Evolutionary conservation across 352 stramenopile genomes (phyloP).

Genomic region (Pythium oligandrum): DNA sequence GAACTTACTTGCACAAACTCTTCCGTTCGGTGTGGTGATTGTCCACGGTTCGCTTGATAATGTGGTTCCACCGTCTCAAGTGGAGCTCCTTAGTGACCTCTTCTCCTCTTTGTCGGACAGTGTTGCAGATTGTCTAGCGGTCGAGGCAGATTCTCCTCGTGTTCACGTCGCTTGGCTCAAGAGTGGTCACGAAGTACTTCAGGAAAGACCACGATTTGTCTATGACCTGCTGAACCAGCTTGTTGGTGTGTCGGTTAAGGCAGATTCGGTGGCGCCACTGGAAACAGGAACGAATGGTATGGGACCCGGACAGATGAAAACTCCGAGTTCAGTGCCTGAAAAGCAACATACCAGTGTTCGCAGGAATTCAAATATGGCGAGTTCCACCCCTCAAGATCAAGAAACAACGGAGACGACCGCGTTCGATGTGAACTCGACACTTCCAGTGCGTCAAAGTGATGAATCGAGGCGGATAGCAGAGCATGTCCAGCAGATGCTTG

Average conservation of each 20-base stretch:
- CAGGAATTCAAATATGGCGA: no score
- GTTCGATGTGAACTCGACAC: slow-evolving; percentile 24
- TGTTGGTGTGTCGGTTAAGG: slow-evolving; percentile 6
- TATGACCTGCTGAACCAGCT: slow-evolving; percentile 52
- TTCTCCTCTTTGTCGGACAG: slow-evolving; percentile 7
- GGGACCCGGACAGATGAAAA: neutral
- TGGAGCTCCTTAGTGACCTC: slow-evolving; percentile 10
- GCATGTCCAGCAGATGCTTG: neutral
- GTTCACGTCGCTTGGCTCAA: slow-evolving; percentile 72
- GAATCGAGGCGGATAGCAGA: no score
- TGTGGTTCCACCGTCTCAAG: slow-evolving; percentile 32
- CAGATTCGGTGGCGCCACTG: no score
- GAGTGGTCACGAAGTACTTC: slow-evolving; percentile 61
- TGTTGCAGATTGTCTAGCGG: slow-evolving; percentile 5
- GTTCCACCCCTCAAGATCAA: no score
- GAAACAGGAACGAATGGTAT: neutral
- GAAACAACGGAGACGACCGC: slow-evolving; percentile 1
- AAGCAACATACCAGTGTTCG: no score
- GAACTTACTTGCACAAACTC: slow-evolving; percentile 22
- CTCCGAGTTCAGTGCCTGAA: neutral
- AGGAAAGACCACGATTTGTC: slow-evolving; percentile 54
- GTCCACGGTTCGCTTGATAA: slow-evolving; percentile 58
- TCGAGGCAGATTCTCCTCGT: slow-evolving; percentile 2
- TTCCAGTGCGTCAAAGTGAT: no score
- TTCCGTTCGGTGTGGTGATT: slow-evolving; percentile 43